These are phyloP conservation scores for Huntiella savannae DNA, from an alignment of 2,329 filamentous ascomycete genomes.

Conservation along the genomic window DNA sequence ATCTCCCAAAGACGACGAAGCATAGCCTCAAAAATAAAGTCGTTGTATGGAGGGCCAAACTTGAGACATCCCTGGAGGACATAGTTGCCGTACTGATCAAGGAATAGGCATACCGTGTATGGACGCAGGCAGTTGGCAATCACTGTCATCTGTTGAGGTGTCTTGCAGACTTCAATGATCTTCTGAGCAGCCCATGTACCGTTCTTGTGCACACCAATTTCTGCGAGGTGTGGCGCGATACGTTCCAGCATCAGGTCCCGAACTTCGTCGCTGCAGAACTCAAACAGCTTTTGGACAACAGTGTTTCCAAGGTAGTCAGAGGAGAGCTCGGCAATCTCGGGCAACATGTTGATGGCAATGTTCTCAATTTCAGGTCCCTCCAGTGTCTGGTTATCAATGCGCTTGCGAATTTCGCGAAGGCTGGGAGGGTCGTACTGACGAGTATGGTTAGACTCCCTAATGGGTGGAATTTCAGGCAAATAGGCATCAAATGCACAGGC, in stretches of 20 bases:
- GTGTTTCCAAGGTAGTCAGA: constrained; percentile 97
- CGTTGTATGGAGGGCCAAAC: constrained; percentile 72
- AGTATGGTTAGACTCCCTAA: constrained; percentile 74
- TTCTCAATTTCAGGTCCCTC: constrained; percentile 76
- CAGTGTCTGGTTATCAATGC: constrained; percentile 87
- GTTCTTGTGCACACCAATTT: constrained; percentile 98
- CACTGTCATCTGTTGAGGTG: constrained; percentile 58
- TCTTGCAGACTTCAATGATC: constrained; percentile 92
- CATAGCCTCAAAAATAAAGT: constrained; percentile 98
- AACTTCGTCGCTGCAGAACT: constrained; percentile 77
- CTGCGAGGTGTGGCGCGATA: constrained; percentile 79
- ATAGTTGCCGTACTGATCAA: constrained; percentile 97
- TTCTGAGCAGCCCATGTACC: constrained; percentile 98
- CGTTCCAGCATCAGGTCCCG: constrained; percentile 80
- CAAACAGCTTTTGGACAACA: constrained; percentile 97
- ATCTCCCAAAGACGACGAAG: constrained; percentile 85
- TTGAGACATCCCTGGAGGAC: constrained; percentile 92
- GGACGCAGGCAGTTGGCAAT: constrained; percentile 71
- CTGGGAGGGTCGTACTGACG: constrained; percentile 85
- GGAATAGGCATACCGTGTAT: constrained; percentile 77
- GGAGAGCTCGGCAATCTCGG: constrained; percentile 83
- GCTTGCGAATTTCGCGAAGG: constrained; percentile 86
- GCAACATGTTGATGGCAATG: constrained; percentile 83
- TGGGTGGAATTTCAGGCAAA: constrained; percentile 67
- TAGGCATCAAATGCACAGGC: constrained; percentile 59